Percentiles rank a stretch among this genome's conserved stretches.
Evolutionary conservation across 2,329 filamentous ascomycete species (phyloP).

Genomic region (Lecanoromycetidae sp.): DNA sequence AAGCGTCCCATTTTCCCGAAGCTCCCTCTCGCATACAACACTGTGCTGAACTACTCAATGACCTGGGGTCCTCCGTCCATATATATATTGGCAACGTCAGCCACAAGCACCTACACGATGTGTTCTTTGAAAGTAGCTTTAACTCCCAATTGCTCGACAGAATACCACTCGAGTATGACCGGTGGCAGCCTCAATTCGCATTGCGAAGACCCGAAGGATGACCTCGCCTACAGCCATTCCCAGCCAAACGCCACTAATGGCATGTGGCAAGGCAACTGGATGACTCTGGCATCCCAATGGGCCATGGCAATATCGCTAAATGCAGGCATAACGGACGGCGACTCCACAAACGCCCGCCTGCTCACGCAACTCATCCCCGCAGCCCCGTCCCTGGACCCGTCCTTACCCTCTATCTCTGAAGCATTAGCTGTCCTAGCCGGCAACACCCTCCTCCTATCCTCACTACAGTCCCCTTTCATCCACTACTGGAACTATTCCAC

Average conservation of each 20-base stretch:
- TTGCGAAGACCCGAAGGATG: conserved; percentile 48
- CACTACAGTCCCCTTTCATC: conserved; percentile 48
- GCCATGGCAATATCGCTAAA: conserved; percentile 43
- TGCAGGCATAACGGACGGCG: conserved; percentile 42
- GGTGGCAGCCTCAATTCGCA: conserved; percentile 49
- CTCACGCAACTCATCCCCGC: conserved; percentile 44
- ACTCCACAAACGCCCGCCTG: conserved; percentile 48
- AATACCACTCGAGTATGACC: conserved; percentile 38
- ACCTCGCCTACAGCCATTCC: conserved; percentile 43
- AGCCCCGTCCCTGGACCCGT: conserved; percentile 32
- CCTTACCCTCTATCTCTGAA: conserved; percentile 58
- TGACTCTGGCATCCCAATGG: conserved; percentile 45
- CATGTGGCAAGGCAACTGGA: conserved; percentile 38
- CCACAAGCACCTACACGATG: conserved; percentile 44
- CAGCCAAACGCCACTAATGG: conserved; percentile 26
- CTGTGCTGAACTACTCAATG: conserved; percentile 44
- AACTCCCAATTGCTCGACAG: conserved; percentile 55
- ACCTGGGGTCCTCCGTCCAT: conserved; percentile 19
- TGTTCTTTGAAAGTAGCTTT: conserved; percentile 55
- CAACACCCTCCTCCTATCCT: conserved; percentile 51
- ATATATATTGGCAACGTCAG: conserved; percentile 45
- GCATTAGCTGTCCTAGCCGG: conserved; percentile 58
- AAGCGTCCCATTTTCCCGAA: conserved; percentile 43
- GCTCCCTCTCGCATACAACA: conserved; percentile 52
- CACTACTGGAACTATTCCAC: conserved; percentile 41